Percentiles rank a stretch among this genome's conserved stretches.
Conservation (phyloP, 2,329 filamentous ascomycete genomes). For the Hymenoscyphus fructigenus region DNA sequence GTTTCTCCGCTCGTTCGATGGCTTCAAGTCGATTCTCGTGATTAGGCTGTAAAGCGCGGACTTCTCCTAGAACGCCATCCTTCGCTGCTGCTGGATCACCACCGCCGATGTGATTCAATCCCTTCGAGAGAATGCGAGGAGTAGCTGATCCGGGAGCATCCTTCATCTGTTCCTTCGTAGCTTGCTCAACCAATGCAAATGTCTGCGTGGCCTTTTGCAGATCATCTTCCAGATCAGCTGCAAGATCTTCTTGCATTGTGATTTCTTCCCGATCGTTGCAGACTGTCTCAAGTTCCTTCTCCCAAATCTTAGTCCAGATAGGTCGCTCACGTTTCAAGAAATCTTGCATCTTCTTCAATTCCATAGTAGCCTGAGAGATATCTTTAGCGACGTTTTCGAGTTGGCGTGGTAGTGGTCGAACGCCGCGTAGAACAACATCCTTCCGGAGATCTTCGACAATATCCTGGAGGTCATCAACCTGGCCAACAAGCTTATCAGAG, state of each 20-base stretch:
- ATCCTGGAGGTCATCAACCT: slow-evolving; percentile 97
- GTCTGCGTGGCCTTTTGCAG: slow-evolving; percentile 92
- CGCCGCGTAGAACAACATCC: slow-evolving; percentile 90
- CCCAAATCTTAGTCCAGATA: slow-evolving; percentile 98
- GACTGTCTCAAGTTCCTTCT: slow-evolving; percentile 92
- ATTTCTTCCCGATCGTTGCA: slow-evolving; percentile 94
- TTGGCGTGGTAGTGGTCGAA: slow-evolving; percentile 85
- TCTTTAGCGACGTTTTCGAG: slow-evolving; percentile 88
- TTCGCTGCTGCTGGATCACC: slow-evolving; percentile 79
- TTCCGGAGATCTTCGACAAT: slow-evolving; percentile 95
- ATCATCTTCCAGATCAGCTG: slow-evolving; percentile 89
- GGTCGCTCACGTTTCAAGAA: slow-evolving; percentile 91
- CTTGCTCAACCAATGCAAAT: slow-evolving; percentile 92
- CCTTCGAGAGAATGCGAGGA: slow-evolving; percentile 53
- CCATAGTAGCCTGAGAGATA: slow-evolving; percentile 74
- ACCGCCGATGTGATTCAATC: slow-evolving; percentile 51
- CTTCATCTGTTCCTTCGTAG: slow-evolving; percentile 96
- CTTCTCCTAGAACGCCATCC: slow-evolving; percentile 88
- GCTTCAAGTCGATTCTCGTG: slow-evolving; percentile 91
- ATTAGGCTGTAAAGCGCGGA: slow-evolving; percentile 89
- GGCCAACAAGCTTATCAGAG: slow-evolving; percentile 84
- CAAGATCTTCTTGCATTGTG: slow-evolving; percentile 93
- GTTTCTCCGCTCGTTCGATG: slow-evolving; percentile 94
- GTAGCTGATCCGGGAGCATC: slow-evolving; percentile 55
- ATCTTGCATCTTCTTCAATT: slow-evolving; percentile 92